Base-by-base conservation (phyloP, 352 stramenopile species). In the Globisporangium spiculum region DNA sequence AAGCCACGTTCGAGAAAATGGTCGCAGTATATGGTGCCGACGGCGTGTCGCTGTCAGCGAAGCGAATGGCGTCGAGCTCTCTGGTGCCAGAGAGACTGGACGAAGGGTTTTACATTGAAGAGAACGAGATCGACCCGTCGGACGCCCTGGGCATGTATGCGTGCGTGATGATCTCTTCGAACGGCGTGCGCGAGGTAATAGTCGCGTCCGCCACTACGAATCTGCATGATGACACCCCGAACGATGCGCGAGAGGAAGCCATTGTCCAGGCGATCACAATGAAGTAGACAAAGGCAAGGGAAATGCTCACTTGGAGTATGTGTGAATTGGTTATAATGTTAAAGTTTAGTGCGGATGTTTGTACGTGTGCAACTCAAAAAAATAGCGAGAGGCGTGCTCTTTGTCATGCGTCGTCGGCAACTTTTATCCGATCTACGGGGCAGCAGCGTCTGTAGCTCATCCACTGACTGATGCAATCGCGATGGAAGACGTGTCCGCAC, bases 21-120 rank as follows among this genome's bases (percentile, higher is more conserved):
- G 55, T 81, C 16, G 71, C 70, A 22, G 67, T 86, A 24, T 90
- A 83, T 69, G 68, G 66, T 1, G 73, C 73, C 12, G 81, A 91
- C 57, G 82, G 75, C 5, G 71, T 90, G 41, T 56, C 66, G 1
- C 68, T 88, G 20, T 70, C 74, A 22, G 80, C 78, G 30, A 79
- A 74, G 24, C 78, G 73, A 8, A 65, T 68, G 50, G 41, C 80
- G 8, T 22, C 80, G 32, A 76, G 63, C 24, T 70, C 77, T 20
- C 75, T 70, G 12, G 69, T 68, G 52, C 77, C 84, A 44, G 71
- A 72, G 16, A 74, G 79, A 50, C 57, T 63, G 16, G 68, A 68
- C 24, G 77, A 86, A 46, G 73, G 75, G 3, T 88, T 88, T 73
- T 88, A 83, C 60, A 84, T 90, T 30, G 81, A 90, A 67, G 81